Percentiles rank a stretch among this genome's conserved stretches.
Evolutionary conservation across 306 rosid genomes (phyloP).

Genomic region (Prinsepia uniflora): DNA sequence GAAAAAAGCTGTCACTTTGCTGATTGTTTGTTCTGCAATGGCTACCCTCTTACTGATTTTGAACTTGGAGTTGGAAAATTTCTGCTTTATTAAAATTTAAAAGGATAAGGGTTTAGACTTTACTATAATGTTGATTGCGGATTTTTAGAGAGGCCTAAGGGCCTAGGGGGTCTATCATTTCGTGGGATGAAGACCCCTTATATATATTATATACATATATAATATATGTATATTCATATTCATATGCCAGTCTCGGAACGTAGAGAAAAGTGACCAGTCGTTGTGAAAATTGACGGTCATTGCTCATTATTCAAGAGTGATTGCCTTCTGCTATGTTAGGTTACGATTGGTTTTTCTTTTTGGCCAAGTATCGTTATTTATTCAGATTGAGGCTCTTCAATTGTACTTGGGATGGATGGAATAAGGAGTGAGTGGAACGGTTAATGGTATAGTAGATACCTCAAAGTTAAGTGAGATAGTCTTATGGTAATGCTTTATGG

Average conservation of each 20-base stretch:
- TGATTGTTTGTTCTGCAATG: constrained; percentile 2
- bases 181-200: neutral
- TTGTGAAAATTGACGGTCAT: no score
- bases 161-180: neutral
- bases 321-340: neutral
- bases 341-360: neutral
- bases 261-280: neutral
- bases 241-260: neutral
- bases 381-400: neutral
- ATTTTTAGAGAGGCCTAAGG: neutral
- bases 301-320: neutral
- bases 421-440: neutral
- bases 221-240: neutral
- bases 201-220: neutral
- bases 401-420: neutral
- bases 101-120: neutral
- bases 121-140: neutral
- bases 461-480: neutral
- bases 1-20: neutral
- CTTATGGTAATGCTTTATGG: neutral
- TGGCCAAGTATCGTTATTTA: neutral
- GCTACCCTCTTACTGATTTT: neutral
- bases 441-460: neutral
- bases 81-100: neutral
- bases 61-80: neutral